Conservation (phyloP, 2,329 filamentous ascomycete genomes). For the Arthrinium phaeospermum region DNA sequence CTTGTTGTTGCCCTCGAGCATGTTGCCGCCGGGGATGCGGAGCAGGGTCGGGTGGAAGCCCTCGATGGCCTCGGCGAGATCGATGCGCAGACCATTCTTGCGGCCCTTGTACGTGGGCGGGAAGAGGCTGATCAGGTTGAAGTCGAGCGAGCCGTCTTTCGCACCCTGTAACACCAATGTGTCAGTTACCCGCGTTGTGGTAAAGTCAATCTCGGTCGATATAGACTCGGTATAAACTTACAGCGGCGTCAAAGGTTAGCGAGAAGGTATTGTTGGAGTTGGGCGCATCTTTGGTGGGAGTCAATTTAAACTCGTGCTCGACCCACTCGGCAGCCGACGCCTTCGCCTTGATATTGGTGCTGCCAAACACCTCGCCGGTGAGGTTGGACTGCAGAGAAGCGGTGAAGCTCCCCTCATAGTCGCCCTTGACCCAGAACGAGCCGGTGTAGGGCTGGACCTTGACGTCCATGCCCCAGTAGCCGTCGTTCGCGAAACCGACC, state of each 20-base stretch:
- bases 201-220: no score
- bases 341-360: slow-evolving; percentile 51
- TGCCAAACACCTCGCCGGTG: slow-evolving; percentile 51
- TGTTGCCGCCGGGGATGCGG: slow-evolving; percentile 70
- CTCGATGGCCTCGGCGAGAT: slow-evolving; percentile 59
- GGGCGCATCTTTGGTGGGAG: slow-evolving; percentile 51
- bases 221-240: slow-evolving; percentile 24
- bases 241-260: slow-evolving; percentile 55
- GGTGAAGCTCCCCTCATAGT: slow-evolving; percentile 53
- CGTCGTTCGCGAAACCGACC: slow-evolving; percentile 57
- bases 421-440: slow-evolving; percentile 59
- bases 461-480: slow-evolving; percentile 64
- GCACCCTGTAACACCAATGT: slow-evolving; percentile 35
- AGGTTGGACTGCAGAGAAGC: slow-evolving; percentile 52
- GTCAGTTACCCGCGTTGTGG: neutral
- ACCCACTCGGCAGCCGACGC: slow-evolving; percentile 51
- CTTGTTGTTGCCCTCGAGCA: slow-evolving; percentile 56
- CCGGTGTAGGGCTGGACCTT: slow-evolving; percentile 51
- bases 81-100: slow-evolving; percentile 62
- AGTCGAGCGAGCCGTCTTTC: slow-evolving; percentile 53
- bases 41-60: slow-evolving; percentile 63
- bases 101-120: slow-evolving; percentile 64
- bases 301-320: slow-evolving; percentile 55
- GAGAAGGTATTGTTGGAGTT: slow-evolving; percentile 62
- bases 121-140: slow-evolving; percentile 65